Evolutionary conservation across 306 rosid genomes (phyloP).

Genomic region (Cucumis hystrix): DNA sequence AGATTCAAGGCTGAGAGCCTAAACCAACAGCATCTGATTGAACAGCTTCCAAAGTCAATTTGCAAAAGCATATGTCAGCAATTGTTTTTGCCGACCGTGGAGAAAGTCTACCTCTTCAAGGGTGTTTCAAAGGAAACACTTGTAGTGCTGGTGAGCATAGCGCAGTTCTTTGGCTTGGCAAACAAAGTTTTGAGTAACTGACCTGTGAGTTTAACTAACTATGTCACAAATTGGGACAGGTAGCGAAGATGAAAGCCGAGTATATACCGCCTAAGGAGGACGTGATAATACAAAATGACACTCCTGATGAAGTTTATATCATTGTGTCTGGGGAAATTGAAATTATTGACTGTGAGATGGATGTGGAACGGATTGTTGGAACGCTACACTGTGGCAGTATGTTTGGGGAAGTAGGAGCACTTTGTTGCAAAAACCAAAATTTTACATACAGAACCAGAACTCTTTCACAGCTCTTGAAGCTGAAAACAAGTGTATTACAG

Average conservation of each 20-base stretch:
- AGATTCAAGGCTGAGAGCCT: conserved; percentile 85
- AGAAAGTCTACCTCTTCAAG: conserved; percentile 64
- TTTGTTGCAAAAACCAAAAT: conserved; percentile 52
- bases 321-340: conserved; percentile 88
- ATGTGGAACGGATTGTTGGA: conserved; percentile 45
- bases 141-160: conserved; percentile 30
- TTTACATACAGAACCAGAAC: conserved; percentile 68
- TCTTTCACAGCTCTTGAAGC: conserved; percentile 71
- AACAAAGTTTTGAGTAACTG: not conserved
- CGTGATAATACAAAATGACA: conserved; percentile 62
- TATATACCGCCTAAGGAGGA: conserved; percentile 92
- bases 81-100: conserved; percentile 51
- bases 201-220: not conserved
- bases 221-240: conserved; percentile 23
- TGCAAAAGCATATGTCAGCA: conserved; percentile 61
- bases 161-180: not conserved
- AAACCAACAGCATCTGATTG: conserved; percentile 66
- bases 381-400: conserved; percentile 46
- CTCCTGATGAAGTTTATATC: conserved; percentile 69
- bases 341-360: conserved; percentile 36
- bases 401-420: conserved; percentile 78
- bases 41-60: conserved; percentile 80
- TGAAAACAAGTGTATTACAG: conserved; percentile 43
- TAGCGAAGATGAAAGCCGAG: conserved; percentile 75
- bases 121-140: conserved; percentile 59